Evolutionary conservation across 1,284 basidiomycete species (phyloP), one percentile per base, ranked within the genome.

Genomic region (Puccinia triticina): DNA sequence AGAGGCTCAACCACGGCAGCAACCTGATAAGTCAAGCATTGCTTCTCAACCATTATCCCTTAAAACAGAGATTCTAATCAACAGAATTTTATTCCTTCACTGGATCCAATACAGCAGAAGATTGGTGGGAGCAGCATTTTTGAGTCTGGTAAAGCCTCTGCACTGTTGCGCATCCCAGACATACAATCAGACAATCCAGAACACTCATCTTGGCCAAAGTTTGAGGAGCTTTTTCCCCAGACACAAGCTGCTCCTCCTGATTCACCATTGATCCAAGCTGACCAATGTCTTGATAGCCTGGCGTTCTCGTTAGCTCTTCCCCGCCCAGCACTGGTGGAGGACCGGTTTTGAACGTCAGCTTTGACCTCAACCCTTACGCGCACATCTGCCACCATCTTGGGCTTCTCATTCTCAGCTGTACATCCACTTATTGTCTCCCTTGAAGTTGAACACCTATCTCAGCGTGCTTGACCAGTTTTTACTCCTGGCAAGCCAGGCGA

Each of bases 71-170:
- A n/a, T n/a, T n/a, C n/a, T n/a, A n/a, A n/a, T n/a, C n/a, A n/a
- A n/a, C n/a, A n/a, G n/a, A n/a, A n/a, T n/a, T n/a, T n/a, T n/a
- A n/a, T 23, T 23, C 23, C 1, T 11, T 40, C 2, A 57, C 12
- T 2, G 26, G 7, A 7, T 29, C 53, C 12, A n/a, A 57, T 40
- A 72, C 53, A 32, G 48, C 37, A 10, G 46, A 32, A 59, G 32
- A 73, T 64, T 81, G 78, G 78, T 81, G 78, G 78, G 40, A 73
- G 26, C 29, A 40, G 64, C n/a, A 73, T 81, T 59, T 61, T 81
- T 18, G 69, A 81, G 53, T 69, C 50, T 26, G 78, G 78, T 21
- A 81, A 81, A 50, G 78, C 78, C 34, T 59, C 34, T 40, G 50
- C 69, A 14, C 53, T 81, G 43, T 61, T 55, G 16, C 48, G 55